Evolutionary conservation across 2,329 filamentous ascomycete species (phyloP), one percentile per base, ranked within the genome.

Genomic region (Xylaria polymorpha): DNA sequence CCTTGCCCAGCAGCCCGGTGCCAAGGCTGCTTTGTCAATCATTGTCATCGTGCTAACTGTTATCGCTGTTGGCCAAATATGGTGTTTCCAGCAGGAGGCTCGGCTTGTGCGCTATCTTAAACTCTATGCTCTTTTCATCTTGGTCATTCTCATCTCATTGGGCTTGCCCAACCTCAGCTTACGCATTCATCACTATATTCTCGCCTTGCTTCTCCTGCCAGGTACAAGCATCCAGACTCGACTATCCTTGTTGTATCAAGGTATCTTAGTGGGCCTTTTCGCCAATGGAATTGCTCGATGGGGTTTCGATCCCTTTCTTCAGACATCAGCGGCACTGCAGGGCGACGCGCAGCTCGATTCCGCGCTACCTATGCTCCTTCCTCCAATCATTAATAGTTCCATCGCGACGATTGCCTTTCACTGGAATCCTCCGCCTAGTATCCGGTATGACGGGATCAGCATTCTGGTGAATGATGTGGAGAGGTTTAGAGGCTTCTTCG

Each of bases 211-310:
- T 0, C 86, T 99, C 0, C 87, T 98, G 5, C 94, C 94, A 0
- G 96, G 94, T 0, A 98, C 96, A 0, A 90, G 89, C 62, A 90
- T 98, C 80, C 94, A 97, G 73, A 98, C 93, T 6, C 88, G 96
- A 0, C 92, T 93, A 0, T 91, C 91, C 0, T 84, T 98, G 9
- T 80, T 97, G 1, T 98, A 96, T 77, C 95, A 98, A 79, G 96
- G 96, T 12, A 84, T 99, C 1, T 85, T 99, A 0, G 83, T 98
- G 8, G 96, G 96, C 0, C 86, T 98, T 0, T 98, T 98, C 80
- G 91, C 98, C 81, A 98, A 98, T 78, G 95, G 96, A 61, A 90
- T 97, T 68, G 95, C 94, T 4, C 88, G 95, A 51, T 98, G 96
- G 96, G 94, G 94, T 0, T 99, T 97, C 79, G 94, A 94, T 70